Evolutionary conservation across 2,329 filamentous ascomycete genomes (phyloP).

Genomic region (Aspergillus clavatus): DNA sequence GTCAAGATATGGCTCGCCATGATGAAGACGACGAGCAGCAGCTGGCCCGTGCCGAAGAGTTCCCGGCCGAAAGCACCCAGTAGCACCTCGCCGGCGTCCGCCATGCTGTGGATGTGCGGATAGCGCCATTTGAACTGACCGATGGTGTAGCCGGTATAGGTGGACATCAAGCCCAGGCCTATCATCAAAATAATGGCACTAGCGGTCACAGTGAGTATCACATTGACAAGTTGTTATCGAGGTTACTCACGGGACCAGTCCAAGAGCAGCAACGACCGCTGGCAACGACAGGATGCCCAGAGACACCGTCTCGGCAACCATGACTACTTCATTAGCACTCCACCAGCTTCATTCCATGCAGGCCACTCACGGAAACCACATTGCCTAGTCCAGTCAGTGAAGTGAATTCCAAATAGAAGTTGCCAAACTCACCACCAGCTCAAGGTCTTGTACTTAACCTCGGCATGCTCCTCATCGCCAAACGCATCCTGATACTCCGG

Average conservation of each 20-base stretch:
- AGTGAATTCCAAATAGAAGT: not conserved
- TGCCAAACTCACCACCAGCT: constrained; percentile 33
- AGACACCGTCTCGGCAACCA: constrained; percentile 54
- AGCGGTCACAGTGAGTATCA: not conserved
- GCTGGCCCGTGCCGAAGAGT: constrained; percentile 56
- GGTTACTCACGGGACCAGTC: constrained; percentile 43
- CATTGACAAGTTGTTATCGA: not conserved
- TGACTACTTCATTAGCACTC: constrained; percentile 30
- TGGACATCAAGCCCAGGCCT: constrained; percentile 48
- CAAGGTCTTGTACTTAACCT: constrained; percentile 47
- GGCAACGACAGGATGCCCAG: constrained; percentile 53
- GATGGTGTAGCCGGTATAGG: constrained; percentile 55
- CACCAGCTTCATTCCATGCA: constrained; percentile 1
- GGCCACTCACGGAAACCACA: constrained; percentile 32
- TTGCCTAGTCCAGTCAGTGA: constrained; percentile 26
- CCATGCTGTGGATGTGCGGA: constrained; percentile 59
- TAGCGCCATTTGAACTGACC: constrained; percentile 53
- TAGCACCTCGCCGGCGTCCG: constrained; percentile 61
- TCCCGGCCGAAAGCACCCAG: constrained; percentile 57
- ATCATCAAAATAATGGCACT: constrained; percentile 50
- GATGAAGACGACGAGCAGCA: constrained; percentile 61
- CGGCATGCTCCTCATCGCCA: constrained; percentile 31
- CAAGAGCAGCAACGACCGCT: constrained; percentile 46
- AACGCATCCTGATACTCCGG: constrained; percentile 24
- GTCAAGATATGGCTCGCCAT: constrained; percentile 64